These are phyloP conservation scores for Chamaecrista fasciculata DNA, from an alignment of 306 rosid genomes.

Conservation along the genomic window DNA sequence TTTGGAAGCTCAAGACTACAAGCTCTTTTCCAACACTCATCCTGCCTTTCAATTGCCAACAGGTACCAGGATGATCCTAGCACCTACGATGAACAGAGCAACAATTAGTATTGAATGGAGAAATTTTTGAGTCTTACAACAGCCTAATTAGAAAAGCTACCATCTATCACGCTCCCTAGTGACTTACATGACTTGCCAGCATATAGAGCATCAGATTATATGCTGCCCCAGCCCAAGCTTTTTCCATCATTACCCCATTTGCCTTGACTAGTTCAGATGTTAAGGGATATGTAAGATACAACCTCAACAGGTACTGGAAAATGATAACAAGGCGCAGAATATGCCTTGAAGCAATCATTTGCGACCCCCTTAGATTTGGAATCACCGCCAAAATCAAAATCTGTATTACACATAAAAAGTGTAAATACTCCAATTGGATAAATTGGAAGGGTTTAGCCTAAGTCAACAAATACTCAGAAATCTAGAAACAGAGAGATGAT, in stretches of 20 bases:
- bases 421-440: constrained; percentile 2
- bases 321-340: constrained; percentile 41
- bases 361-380: constrained; percentile 46
- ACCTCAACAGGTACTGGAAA: constrained; percentile 58
- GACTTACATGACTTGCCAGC: constrained; percentile 71
- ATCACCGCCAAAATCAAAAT: constrained; percentile 54
- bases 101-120: not conserved
- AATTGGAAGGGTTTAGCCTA: not conserved
- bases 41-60: constrained; percentile 49
- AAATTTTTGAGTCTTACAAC: not conserved
- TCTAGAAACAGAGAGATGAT: not conserved
- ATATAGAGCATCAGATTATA: constrained; percentile 57
- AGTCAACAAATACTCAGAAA: not conserved
- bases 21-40: constrained; percentile 64
- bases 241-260: constrained; percentile 63
- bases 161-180: not conserved
- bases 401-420: constrained; percentile 30
- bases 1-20: constrained; percentile 36
- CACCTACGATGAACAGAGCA: constrained; percentile 37
- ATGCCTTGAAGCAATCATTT: constrained; percentile 48
- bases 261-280: constrained; percentile 50
- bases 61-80: constrained; percentile 57
- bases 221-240: constrained; percentile 73
- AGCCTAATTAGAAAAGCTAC: not conserved
- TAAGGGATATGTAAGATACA: constrained; percentile 55